Evolutionary conservation across 2,329 filamentous ascomycete species (phyloP).

Genomic region (Penicillium sclerotiorum): DNA sequence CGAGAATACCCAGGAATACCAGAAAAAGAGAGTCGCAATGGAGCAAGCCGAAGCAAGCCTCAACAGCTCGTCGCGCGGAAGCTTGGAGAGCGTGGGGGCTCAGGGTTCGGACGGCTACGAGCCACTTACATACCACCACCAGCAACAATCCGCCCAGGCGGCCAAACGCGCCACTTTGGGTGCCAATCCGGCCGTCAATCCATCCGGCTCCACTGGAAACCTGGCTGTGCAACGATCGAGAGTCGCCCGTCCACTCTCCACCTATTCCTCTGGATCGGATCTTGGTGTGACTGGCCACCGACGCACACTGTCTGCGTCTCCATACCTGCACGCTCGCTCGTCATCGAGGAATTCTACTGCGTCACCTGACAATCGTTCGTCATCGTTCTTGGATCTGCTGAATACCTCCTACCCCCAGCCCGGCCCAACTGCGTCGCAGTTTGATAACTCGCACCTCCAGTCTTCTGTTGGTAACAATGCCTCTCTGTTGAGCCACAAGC

Average conservation of each 20-base stretch:
- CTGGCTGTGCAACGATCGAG: conserved; percentile 56
- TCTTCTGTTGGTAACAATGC: conserved; percentile 83
- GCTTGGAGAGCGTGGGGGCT: conserved; percentile 39
- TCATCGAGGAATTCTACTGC: conserved; percentile 52
- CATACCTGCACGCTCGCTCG: conserved; percentile 50
- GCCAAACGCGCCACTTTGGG: conserved; percentile 26
- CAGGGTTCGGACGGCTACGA: conserved; percentile 44
- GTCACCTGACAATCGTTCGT: conserved; percentile 61
- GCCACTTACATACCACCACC: conserved; percentile 56
- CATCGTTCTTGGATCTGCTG: conserved; percentile 64
- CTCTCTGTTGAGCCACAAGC: conserved; percentile 84
- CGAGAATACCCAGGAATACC: conserved; percentile 21
- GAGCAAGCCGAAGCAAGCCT: conserved; percentile 30
- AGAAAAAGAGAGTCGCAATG: conserved; percentile 27
- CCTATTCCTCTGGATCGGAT: conserved; percentile 77
- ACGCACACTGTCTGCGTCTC: conserved; percentile 59
- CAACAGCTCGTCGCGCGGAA: conserved; percentile 38
- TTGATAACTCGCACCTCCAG: conserved; percentile 82
- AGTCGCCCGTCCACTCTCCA: conserved; percentile 70
- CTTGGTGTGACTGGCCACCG: conserved; percentile 58
- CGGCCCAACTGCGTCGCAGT: conserved; percentile 61
- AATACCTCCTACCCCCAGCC: conserved; percentile 80
- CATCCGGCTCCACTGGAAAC: conserved; percentile 60
- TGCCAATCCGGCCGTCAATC: conserved; percentile 50
- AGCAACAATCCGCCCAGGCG: conserved; percentile 37